Base-by-base conservation (phyloP, 768 basidiomycete species). In the Botryobasidium botryosum region DNA sequence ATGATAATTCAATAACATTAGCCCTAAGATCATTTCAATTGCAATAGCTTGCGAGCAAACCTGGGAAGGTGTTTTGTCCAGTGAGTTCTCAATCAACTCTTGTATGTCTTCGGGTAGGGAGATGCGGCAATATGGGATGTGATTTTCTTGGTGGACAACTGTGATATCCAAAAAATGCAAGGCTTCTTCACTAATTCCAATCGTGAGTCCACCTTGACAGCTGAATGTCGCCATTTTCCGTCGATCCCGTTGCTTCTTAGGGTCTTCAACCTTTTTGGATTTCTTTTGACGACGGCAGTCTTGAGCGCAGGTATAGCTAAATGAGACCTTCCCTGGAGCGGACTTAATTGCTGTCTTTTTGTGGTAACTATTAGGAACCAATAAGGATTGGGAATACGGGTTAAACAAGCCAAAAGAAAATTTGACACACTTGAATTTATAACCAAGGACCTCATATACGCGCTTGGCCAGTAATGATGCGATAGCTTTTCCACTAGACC, bases 41-140 rank as follows among this genome's bases (percentile, higher is more conserved):
- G n/a, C n/a, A n/a, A n/a, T n/a, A n/a, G 13, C 20, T 25, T 13
- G n/a, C n/a, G 21, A 18, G 24, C 43, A 3, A 29, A 57, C 55
- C 45, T 57, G 48, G 40, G 42, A 47, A 2, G 42, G 24, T 12
- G 29, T 51, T 37, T 45, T 20, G 26, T 40, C 35, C 13, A 35
- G 17, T 31, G 42, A 48, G 33, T 37, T 29, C 6, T 18, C 17
- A 2, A 55, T 37, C 46, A 50, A 35, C 12, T 50, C 40, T 31
- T 49, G 8, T 13, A 53, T 32, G n/a, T 55, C 35, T 8, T 21
- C 5, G n/a, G n/a, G n/a, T n/a, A n/a, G n/a, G n/a, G n/a, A n/a
- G n/a, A n/a, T n/a, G n/a, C n/a, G n/a, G n/a, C 52, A 56, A 40
- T 58, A 58, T 4, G 46, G 51, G 10, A 57, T 50, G 51, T 58